These are phyloP conservation scores for Cystofilobasidium bisporidii DNA, from an alignment of 768 basidiomycete species.

Conservation along the genomic window DNA sequence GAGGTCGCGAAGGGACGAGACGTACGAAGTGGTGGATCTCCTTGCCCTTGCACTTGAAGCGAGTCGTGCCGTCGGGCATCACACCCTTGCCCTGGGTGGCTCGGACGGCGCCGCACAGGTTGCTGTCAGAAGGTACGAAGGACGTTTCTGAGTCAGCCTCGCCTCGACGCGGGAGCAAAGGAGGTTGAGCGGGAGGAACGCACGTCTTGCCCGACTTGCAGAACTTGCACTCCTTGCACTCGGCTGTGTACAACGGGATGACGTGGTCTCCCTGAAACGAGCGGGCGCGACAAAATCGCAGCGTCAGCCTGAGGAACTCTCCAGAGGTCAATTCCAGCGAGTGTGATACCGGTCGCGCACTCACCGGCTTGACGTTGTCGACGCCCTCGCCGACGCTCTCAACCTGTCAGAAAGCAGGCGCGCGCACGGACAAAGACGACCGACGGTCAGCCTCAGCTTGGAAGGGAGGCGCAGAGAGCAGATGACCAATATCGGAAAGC, in stretches of 20 bases:
- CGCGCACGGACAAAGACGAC: too few relatives aligned
- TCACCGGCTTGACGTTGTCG: conserved; percentile 56
- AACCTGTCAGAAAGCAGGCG: too few relatives aligned
- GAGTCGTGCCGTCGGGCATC: conserved; percentile 81
- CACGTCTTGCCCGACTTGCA: conserved; percentile 91
- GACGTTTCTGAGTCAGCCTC: conserved; percentile 6
- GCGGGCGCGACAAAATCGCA: background rate
- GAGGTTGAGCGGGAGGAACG: conserved; percentile 50
- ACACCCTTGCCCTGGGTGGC: conserved; percentile 85
- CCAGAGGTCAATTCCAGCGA: too few relatives aligned
- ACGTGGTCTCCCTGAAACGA: conserved; percentile 75
- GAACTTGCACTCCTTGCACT: conserved; percentile 95
- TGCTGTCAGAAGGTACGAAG: conserved; percentile 8
- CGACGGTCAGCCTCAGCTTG: too few relatives aligned
- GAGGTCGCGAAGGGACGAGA: conserved; percentile 18
- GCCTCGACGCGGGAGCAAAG: too few relatives aligned
- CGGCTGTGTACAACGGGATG: conserved; percentile 90
- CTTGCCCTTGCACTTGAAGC: conserved; percentile 83
- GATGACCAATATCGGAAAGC: too few relatives aligned
- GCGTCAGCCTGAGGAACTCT: background rate
- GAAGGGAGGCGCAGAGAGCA: too few relatives aligned
- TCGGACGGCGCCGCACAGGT: conserved; percentile 53
- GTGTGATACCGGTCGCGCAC: too few relatives aligned
- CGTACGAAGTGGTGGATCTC: conserved; percentile 82
- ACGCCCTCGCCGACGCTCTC: conserved; percentile 97